These are phyloP conservation scores for Biscogniauxia marginata DNA, from an alignment of 2,329 filamentous ascomycete genomes.

Conservation along the genomic window DNA sequence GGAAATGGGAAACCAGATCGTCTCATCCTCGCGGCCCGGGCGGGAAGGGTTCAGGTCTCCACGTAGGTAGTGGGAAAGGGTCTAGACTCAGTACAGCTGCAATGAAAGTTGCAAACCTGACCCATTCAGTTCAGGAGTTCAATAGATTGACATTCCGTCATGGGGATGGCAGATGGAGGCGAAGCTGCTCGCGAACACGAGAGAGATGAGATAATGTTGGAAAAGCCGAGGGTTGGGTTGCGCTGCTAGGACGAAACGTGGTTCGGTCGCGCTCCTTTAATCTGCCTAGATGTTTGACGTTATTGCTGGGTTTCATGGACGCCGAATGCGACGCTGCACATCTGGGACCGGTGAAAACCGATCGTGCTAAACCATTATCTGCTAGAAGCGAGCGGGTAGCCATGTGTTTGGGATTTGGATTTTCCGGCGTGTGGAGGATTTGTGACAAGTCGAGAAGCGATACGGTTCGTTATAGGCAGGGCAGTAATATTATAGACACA, in stretches of 20 bases:
- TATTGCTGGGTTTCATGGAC: constrained; percentile 25
- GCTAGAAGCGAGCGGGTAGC: constrained; percentile 31
- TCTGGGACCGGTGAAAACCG: constrained; percentile 25
- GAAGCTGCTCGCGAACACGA: background rate
- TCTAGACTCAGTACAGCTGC: constrained; percentile 6
- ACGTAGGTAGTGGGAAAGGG: constrained; percentile 8
- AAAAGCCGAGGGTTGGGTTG: constrained; percentile 4
- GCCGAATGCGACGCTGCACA: constrained; percentile 30
- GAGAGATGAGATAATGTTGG: constrained; percentile 19
- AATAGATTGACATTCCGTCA: background rate
- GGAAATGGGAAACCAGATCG: constrained; percentile 10
- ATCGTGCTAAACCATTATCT: constrained; percentile 31
- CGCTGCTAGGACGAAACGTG: constrained; percentile 23
- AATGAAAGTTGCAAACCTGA: constrained; percentile 8
- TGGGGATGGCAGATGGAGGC: background rate
- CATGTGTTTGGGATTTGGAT: constrained; percentile 27
- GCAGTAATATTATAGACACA: constrained; percentile 16
- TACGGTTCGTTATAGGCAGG: constrained; percentile 18
- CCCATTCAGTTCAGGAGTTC: constrained; percentile 9
- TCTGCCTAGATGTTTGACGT: constrained; percentile 26
- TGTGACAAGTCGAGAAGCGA: constrained; percentile 12
- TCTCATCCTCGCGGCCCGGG: constrained; percentile 8
- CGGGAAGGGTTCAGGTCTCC: constrained; percentile 7
- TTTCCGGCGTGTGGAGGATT: constrained; percentile 21
- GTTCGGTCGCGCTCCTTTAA: constrained; percentile 30